Evolutionary conservation across 495 filamentous ascomycete species (phyloP).

Genomic region (Melanomma pulvis-pyrius): DNA sequence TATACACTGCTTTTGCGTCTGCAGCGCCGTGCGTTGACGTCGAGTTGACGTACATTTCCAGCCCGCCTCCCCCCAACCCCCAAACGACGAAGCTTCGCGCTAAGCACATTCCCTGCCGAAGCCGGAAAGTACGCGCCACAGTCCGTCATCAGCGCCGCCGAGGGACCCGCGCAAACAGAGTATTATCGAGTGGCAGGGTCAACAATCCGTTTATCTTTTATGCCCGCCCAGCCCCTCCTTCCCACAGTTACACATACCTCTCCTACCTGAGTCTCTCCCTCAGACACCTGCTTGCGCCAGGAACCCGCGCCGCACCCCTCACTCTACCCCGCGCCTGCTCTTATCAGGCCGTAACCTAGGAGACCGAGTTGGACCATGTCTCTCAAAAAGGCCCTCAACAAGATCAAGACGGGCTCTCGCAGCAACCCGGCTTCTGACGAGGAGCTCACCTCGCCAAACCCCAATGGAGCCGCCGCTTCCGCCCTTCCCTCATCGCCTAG

Average conservation of each 20-base stretch:
- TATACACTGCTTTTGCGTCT: no score
- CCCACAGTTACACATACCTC: not conserved
- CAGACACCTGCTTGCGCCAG: not conserved
- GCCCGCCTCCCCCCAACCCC: not conserved
- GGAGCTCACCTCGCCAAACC: constrained; percentile 29
- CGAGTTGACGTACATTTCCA: constrained; percentile 7
- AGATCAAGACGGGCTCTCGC: constrained; percentile 40
- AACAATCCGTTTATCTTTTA: not conserved
- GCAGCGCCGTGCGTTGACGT: not conserved
- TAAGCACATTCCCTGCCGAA: not conserved
- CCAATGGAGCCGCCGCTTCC: constrained; percentile 18
- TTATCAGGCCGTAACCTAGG: not conserved
- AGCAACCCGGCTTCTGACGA: constrained; percentile 39
- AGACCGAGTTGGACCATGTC: constrained; percentile 35
- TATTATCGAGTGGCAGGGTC: not conserved
- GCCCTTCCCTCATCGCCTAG: constrained; percentile 12
- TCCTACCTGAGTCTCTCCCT: not conserved
- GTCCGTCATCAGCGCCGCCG: not conserved
- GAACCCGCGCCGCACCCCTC: not conserved
- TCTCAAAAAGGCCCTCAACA: constrained; percentile 45
- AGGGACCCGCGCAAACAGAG: not conserved
- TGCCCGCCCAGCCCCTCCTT: not conserved
- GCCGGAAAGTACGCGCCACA: constrained; percentile 20
- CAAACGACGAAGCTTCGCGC: not conserved
- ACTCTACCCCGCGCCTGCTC: not conserved